Conservation (phyloP, 257 asterid genomes). For the Marsdenia floribunda region DNA sequence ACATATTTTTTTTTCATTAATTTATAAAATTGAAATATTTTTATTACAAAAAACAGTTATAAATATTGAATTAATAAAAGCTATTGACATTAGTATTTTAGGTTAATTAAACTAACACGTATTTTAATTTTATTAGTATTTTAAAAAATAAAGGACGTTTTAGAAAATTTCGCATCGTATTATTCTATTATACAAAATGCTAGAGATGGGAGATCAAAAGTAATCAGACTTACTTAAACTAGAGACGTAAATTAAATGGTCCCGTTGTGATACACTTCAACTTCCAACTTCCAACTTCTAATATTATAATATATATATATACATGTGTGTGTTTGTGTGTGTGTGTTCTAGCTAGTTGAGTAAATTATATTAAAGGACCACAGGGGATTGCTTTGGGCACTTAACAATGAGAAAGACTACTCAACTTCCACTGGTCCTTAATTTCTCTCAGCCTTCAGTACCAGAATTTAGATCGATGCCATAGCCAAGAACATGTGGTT, state of each 20-base stretch:
- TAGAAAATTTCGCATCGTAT: too few relatives aligned
- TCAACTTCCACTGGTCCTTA: conserved; percentile 23
- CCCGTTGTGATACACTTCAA: background rate
- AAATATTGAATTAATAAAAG: too few relatives aligned
- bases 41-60: too few relatives aligned
- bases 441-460: conserved; percentile 6
- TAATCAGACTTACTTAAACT: too few relatives aligned
- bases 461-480: conserved; percentile 18
- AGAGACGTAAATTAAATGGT: background rate
- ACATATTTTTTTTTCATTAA: too few relatives aligned
- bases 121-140: too few relatives aligned
- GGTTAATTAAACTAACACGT: too few relatives aligned
- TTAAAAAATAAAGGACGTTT: too few relatives aligned
- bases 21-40: too few relatives aligned
- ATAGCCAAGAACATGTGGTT: conserved; percentile 5
- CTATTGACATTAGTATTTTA: too few relatives aligned
- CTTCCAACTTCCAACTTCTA: background rate
- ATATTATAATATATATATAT: background rate
- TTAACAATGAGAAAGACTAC: conserved; percentile 31
- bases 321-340: background rate
- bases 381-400: conserved; percentile 37
- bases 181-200: too few relatives aligned
- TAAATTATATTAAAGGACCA: conserved; percentile 50
- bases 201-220: too few relatives aligned
- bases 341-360: background rate